Evolutionary conservation across 2,329 filamentous ascomycete genomes (phyloP), one percentile per base, ranked within the genome.

Genomic region (Neonectria sp.): DNA sequence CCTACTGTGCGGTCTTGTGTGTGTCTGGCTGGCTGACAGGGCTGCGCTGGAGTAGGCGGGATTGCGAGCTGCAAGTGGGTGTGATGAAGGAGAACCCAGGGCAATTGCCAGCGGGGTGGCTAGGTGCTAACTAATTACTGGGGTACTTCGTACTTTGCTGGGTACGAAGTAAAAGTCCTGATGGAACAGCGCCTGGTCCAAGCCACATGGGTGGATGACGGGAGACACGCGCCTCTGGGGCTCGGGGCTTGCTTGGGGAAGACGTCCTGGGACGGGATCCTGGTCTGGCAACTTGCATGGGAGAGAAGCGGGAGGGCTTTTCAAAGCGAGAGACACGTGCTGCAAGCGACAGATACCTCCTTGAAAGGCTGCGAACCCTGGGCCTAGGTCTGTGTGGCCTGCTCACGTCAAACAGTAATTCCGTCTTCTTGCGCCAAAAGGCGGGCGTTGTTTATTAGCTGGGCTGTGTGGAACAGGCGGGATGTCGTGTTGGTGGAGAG

Each of bases 141-240:
- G 37, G 37, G 37, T n/a, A 40, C 37, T n/a, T n/a, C 17, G 17
- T 43, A n/a, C 40, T 21, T 43, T n/a, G 17, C 17, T 21, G n/a
- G 40, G 40, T 43, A 35, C 33, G 33, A 35, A 48, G 62, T 37
- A 15, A 59, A 21, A 40, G 62, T 49, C 27, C 62, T 46, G 37
- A 24, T 29, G 35, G 7, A 40, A 57, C 27, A 61, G 52, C 52
- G 9, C 27, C 27, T 21, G 35, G 31, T 29, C 64, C 64, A 67
- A 67, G 64, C 64, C 64, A 67, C 64, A 67, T 57, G 59, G 59
- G 21, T 21, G 21, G 21, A 55, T 67, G 64, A 63, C 59, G 59
- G 64, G 53, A 57, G 24, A 8, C 37, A 40, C 52, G 51, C 52
- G 51, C 46, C 51, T 27, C 15, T 51, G 64, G 46, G 64, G 59